Conservation (phyloP, 108 stramenopile genomes). For the Cyclotella atomus region DNA sequence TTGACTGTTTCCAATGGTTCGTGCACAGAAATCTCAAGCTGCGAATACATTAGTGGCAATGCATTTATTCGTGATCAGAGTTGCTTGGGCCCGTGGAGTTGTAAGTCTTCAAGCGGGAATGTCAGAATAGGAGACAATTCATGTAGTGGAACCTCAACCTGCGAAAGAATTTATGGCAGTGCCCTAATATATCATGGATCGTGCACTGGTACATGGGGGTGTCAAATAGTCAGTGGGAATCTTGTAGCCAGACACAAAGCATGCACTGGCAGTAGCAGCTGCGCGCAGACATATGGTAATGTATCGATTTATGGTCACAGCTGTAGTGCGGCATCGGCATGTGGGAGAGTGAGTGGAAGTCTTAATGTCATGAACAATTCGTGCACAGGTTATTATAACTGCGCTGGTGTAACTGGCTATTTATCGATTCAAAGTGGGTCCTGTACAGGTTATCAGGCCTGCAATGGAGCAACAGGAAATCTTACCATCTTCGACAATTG, state of each 20-base stretch:
- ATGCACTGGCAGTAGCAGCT: background rate
- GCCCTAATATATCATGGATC: background rate
- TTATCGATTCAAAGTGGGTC: background rate
- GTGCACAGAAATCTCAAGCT: too few species aligned
- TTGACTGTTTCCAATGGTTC: too few species aligned
- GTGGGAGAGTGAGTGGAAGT: too few species aligned
- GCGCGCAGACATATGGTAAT: background rate
- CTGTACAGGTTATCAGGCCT: background rate
- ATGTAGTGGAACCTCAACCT: background rate
- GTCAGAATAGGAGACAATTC: background rate
- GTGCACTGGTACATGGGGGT: background rate
- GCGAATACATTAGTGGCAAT: too few species aligned
- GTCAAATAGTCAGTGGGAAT: background rate
- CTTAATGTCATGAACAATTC: too few species aligned
- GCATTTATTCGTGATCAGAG: too few species aligned
- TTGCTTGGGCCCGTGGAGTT: too few species aligned
- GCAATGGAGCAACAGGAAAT: background rate
- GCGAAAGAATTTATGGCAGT: background rate
- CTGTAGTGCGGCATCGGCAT: background rate
- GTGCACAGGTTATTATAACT: background rate
- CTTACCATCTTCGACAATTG: background rate
- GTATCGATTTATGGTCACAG: background rate
- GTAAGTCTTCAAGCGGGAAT: background rate
- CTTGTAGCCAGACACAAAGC: background rate
- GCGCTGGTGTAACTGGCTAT: background rate